Percentiles rank a stretch among this genome's conserved stretches.
Conservation (phyloP, 345 rosid genomes). For the Punica granatum region DNA sequence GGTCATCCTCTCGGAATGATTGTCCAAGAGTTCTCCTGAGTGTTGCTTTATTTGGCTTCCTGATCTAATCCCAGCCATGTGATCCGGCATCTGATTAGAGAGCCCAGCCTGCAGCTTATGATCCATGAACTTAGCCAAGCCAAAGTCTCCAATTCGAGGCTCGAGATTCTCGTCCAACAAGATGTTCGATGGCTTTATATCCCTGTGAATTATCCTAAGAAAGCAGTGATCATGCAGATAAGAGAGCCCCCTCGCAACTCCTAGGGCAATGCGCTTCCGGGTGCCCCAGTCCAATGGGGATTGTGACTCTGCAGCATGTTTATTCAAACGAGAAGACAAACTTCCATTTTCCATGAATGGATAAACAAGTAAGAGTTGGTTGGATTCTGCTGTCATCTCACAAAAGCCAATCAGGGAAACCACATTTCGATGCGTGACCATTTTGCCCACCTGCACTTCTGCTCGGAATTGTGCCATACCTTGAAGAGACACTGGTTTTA, state of each 20-base stretch:
- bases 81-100: neutral
- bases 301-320: neutral
- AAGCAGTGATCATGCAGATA: conserved; percentile 2
- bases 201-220: conserved; percentile 5
- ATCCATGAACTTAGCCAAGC: conserved; percentile 7
- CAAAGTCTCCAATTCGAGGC: conserved; percentile 6
- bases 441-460: conserved; percentile 2
- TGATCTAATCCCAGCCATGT: neutral
- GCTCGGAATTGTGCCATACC: neutral
- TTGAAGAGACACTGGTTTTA: neutral
- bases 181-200: conserved; percentile 6
- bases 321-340: neutral
- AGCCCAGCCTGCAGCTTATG: neutral
- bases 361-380: conserved; percentile 8
- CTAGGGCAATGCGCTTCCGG: conserved; percentile 9
- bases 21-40: neutral
- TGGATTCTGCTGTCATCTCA: neutral
- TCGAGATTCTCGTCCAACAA: conserved; percentile 9
- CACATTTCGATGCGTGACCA: conserved; percentile 4
- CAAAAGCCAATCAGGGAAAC: neutral
- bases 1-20: neutral
- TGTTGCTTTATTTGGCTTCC: neutral
- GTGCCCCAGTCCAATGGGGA: conserved; percentile 1
- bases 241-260: conserved; percentile 10
- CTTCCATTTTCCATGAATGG: conserved; percentile 3